Percentiles rank a stretch among this genome's conserved stretches.
Conservation (phyloP, 2,329 filamentous ascomycete genomes). For the Verticillium klebahnii region DNA sequence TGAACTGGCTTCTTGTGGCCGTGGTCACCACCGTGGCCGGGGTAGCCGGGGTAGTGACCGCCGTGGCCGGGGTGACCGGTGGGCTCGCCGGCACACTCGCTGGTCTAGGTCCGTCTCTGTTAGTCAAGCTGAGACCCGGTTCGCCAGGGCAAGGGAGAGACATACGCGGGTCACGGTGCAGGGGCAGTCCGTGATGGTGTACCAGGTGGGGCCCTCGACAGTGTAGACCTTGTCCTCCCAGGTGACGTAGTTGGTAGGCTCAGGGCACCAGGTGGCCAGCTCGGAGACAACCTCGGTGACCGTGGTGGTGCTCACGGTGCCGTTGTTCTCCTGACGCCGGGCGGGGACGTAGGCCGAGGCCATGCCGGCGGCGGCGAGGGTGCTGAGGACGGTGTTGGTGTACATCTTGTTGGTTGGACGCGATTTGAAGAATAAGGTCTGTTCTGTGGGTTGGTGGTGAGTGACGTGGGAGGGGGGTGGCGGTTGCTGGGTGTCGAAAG, state of each 20-base stretch:
- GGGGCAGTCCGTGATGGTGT: constrained; percentile 52
- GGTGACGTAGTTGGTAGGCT: constrained; percentile 44
- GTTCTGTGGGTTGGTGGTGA: constrained; percentile 11
- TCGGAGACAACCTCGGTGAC: constrained; percentile 28
- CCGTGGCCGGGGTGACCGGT: not conserved
- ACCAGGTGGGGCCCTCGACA: constrained; percentile 47
- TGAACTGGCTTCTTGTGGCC: too few relatives aligned
- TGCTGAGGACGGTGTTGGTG: constrained; percentile 18
- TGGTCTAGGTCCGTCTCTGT: not conserved
- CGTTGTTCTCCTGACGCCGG: constrained; percentile 12
- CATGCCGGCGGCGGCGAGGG: constrained; percentile 18
- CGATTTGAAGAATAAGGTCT: constrained; percentile 4
- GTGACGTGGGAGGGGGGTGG: not conserved
- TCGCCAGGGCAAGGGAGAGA: not conserved
- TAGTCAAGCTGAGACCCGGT: not conserved
- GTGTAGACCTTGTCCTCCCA: constrained; percentile 48
- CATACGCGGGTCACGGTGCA: constrained; percentile 31
- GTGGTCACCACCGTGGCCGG: not conserved
- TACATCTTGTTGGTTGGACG: constrained; percentile 21
- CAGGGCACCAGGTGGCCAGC: constrained; percentile 36
- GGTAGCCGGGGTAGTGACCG: not conserved
- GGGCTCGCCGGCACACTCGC: not conserved
- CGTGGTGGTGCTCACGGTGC: constrained; percentile 23
- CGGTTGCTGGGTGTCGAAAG: constrained; percentile 2
- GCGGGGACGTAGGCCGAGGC: constrained; percentile 6